Conservation (phyloP, 2,329 filamentous ascomycete genomes). For the Fusarium setosum region DNA sequence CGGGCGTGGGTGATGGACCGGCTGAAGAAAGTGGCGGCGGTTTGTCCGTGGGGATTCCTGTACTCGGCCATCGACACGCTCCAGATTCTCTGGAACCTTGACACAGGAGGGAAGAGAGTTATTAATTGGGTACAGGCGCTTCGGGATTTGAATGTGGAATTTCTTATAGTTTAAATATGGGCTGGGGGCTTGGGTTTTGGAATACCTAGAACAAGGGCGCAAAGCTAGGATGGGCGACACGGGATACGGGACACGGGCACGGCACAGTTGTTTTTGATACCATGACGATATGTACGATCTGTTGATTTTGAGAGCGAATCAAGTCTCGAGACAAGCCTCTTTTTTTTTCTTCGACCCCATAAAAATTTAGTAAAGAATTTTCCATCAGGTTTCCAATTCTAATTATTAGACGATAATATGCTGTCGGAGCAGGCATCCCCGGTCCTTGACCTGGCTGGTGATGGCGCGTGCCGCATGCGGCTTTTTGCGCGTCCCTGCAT, state of each 20-base stretch:
- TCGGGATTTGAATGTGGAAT: constrained; percentile 54
- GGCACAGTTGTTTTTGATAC: constrained; percentile 33
- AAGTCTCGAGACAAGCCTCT: neutral
- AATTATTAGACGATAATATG: neutral
- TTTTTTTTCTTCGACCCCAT: neutral
- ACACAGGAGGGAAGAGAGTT: constrained; percentile 40
- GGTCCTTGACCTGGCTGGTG: neutral
- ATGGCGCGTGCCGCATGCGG: constrained; percentile 1
- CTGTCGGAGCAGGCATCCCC: neutral
- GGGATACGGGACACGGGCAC: constrained; percentile 31
- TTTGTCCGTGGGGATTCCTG: constrained; percentile 61
- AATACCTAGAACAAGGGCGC: neutral
- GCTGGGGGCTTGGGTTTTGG: too few relatives aligned
- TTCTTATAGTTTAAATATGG: constrained; percentile 36
- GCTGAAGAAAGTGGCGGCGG: constrained; percentile 50
- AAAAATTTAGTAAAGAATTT: neutral
- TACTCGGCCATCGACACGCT: constrained; percentile 58
- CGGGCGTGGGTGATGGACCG: constrained; percentile 62
- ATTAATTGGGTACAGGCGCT: constrained; percentile 56
- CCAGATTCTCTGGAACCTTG: constrained; percentile 54
- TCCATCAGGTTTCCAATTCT: neutral
- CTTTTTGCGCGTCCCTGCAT: constrained; percentile 9
- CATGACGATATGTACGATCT: constrained; percentile 13
- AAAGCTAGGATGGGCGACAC: constrained; percentile 30
- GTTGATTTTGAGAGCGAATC: constrained; percentile 13